Evolutionary conservation across 1,284 basidiomycete genomes (phyloP), one percentile per base, ranked within the genome.

Genomic region (Schizophyllum commune): DNA sequence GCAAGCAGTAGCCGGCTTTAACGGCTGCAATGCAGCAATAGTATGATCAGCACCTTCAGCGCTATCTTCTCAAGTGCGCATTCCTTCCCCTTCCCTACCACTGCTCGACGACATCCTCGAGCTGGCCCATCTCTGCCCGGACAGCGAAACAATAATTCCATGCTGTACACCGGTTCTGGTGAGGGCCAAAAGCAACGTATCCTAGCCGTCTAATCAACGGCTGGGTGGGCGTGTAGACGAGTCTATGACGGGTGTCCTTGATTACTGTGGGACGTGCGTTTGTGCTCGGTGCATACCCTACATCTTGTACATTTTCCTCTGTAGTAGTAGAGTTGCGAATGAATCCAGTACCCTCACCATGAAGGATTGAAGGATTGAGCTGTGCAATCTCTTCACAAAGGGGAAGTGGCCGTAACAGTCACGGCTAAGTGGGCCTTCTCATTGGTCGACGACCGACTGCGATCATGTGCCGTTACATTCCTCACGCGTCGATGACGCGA

Each of bases 101-200:
- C 39, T 33, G 33, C 13, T 39, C 22, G 0, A 22, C 62, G 51
- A 20, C 5, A 59, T 61, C 52, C 54, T 57, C 27, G 32, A 51
- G 39, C 39, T 63, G 85, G 85, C 86, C 77, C 76, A 65, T 81
- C 85, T 87, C 85, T 88, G 85, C 85, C 85, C 85, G 86, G 79
- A 78, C 83, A 86, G 85, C 74, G 72, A 72, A 68, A 68, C 71
- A 69, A 70, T 69, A 69, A 72, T 68, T 74, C 79, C 69, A 85
- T 79, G 73, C 85, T 88, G 84, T 70, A 72, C 74, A 76, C 84
- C 85, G 86, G 88, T 87, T 86, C 88, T 85, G 82, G 86, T 80
- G 83, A 75, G 77, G 63, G 84, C 85, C 84, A 71, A 87, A 63
- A 87, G 61, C 54, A 64, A 83, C 56, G 73, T 55, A 75, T 64